Evolutionary conservation across 768 basidiomycete species (phyloP), one percentile per base, ranked within the genome.

Genomic region (Cyathus striatus): DNA sequence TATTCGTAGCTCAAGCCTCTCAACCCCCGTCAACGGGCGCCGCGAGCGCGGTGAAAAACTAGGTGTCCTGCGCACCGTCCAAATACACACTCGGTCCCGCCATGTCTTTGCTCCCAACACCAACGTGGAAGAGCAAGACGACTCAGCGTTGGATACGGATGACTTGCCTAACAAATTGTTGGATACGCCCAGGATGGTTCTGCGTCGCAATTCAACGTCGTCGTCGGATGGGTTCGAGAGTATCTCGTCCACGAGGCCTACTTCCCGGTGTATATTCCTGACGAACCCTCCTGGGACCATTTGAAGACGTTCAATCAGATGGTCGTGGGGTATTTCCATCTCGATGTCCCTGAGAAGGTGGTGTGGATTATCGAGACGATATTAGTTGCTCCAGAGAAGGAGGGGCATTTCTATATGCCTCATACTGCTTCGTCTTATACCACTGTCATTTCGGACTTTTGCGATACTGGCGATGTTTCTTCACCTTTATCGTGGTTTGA

Each of bases 401-500:
- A 30, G 27, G 16, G 16, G 16, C 10, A 30, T 10, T 16, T 30
- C 27, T n/a, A n/a, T n/a, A 47, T 75, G 26, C 86, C 86, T 1
- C 68, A 67, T 0, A 79, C 85, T 1, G 70, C 76, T 12, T 66
- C 76, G 1, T 73, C 78, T 0, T 90, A 81, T 55, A 71, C 73
- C 5, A 62, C 68, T 1, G 72, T 90, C 43, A 75, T 92, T 46
- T 60, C 59, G 1, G 85, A 84, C 1, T 92, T 91, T 60, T 71
- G 79, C 49, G 60, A 69, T 10, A 58, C 63, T 7, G 78, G 76
- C 12, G 90, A 93, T 53, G 53, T 82, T 4, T 50, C 63, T 2
- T 81, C 77, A 0, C 89, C 89, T 0, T 51, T 82, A 33, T 57
- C 66, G 4, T 94, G 90, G 90, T 88, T 85, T 51, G 68, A 81